Evolutionary conservation across 805 yeast species (phyloP).

Genomic region (Kazachstania africana): DNA sequence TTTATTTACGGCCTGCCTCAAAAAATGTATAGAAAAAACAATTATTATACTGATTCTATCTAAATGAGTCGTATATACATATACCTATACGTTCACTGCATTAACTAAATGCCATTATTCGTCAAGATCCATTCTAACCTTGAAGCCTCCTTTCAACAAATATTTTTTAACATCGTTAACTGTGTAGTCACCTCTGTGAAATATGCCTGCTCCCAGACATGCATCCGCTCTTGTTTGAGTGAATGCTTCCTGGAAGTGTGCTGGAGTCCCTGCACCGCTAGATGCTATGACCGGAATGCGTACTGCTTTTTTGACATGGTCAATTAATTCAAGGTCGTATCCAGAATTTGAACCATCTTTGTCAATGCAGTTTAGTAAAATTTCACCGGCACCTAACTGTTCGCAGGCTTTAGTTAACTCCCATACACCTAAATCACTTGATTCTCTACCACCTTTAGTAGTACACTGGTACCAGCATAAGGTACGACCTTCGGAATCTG

Average conservation of each 20-base stretch:
- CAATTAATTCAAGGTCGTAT: slow-evolving; percentile 74
- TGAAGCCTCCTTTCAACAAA: slow-evolving; percentile 46
- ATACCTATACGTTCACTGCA: background rate
- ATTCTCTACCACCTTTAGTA: slow-evolving; percentile 91
- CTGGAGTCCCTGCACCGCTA: slow-evolving; percentile 93
- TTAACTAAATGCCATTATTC: background rate
- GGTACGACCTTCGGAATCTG: slow-evolving; percentile 83
- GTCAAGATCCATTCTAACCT: slow-evolving; percentile 53
- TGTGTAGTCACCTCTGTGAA: slow-evolving; percentile 88
- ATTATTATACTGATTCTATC: background rate
- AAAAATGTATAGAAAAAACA: background rate
- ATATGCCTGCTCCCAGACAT: slow-evolving; percentile 97
- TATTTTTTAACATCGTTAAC: slow-evolving; percentile 73
- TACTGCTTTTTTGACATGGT: slow-evolving; percentile 66
- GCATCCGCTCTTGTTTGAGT: slow-evolving; percentile 79
- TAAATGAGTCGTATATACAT: background rate
- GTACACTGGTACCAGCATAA: slow-evolving; percentile 94
- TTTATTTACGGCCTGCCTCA: background rate
- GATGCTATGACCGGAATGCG: slow-evolving; percentile 93
- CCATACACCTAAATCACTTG: slow-evolving; percentile 79
- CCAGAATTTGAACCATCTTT: slow-evolving; percentile 96
- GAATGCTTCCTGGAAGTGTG: slow-evolving; percentile 83
- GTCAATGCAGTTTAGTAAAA: slow-evolving; percentile 86
- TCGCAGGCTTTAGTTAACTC: slow-evolving; percentile 86
- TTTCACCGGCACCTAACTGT: slow-evolving; percentile 92